phyloP scores from a whole-genome alignment of 192 early-diverging fungal genomes.

The Backusella psychrophila region DNA sequence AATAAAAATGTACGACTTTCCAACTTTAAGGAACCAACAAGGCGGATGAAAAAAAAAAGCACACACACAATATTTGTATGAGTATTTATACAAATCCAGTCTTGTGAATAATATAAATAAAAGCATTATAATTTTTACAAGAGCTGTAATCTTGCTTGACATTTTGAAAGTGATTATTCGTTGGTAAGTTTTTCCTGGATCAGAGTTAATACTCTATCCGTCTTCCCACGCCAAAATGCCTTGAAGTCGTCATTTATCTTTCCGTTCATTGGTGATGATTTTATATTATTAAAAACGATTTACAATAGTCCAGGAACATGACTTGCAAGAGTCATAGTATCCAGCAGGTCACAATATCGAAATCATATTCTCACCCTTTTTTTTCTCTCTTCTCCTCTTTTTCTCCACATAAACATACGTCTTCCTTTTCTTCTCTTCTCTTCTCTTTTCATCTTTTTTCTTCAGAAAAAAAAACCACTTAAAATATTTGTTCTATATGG shows the following conservation, averaged over 20 bases:
- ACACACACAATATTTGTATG: background rate
- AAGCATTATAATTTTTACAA: background rate
- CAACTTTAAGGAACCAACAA: background rate
- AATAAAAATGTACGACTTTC: conserved; percentile 1
- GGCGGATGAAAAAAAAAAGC: background rate
- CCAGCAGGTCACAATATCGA: background rate
- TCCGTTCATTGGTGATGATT: conserved; percentile 5
- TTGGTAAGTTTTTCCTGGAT: background rate
- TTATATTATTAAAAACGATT: background rate
- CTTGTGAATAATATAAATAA: conserved; percentile 2
- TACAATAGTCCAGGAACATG: background rate
- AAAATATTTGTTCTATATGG: background rate
- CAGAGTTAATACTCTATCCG: background rate
- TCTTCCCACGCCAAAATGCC: conserved; percentile 7
- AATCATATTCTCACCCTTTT: conserved; percentile 8
- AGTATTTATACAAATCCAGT: background rate
- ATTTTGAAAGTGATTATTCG: background rate
- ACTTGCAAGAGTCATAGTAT: background rate
- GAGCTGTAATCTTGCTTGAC: background rate
- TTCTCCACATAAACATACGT: background rate
- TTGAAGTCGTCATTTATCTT: conserved; percentile 1
- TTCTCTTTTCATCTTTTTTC: background rate
- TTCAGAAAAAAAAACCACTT: background rate
- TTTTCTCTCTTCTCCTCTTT: background rate
- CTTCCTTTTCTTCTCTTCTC: background rate